These are phyloP conservation scores for Epichloe festucae DNA, from an alignment of 2,329 filamentous ascomycete genomes.

Conservation along the genomic window DNA sequence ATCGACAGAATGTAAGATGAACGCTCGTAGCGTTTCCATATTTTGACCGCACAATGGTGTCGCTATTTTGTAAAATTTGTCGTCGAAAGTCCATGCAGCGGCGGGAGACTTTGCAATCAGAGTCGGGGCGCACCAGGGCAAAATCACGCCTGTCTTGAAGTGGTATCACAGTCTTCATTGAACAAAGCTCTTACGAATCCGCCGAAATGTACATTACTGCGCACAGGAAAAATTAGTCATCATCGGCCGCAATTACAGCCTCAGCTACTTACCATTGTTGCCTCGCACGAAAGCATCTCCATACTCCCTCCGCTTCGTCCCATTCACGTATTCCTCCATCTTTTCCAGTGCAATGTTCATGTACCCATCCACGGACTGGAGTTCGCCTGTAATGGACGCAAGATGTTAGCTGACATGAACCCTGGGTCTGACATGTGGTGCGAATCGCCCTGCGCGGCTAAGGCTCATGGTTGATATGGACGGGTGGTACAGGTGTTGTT, in stretches of 20 bases:
- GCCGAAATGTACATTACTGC: conserved; percentile 60
- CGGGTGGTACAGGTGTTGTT: background rate
- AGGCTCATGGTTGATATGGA: too few species aligned
- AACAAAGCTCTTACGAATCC: conserved; percentile 29
- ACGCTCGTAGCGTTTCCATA: too few species aligned
- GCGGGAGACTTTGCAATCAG: conserved; percentile 30
- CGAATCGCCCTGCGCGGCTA: background rate
- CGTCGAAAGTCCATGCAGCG: too few species aligned
- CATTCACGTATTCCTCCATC: conserved; percentile 83
- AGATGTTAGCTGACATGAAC: background rate
- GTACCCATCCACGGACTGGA: conserved; percentile 95
- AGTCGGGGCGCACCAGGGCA: conserved; percentile 35
- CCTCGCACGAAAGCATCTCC: conserved; percentile 92
- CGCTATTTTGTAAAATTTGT: too few species aligned
- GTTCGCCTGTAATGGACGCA: conserved; percentile 51
- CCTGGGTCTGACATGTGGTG: background rate
- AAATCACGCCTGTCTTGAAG: background rate
- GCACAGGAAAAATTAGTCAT: background rate
- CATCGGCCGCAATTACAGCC: background rate
- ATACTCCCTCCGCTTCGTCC: conserved; percentile 67
- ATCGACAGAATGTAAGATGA: too few species aligned
- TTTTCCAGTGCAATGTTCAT: conserved; percentile 99
- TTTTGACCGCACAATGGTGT: too few species aligned
- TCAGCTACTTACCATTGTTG: conserved; percentile 62
- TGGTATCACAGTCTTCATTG: conserved; percentile 8